Evolutionary conservation across 78 protist genomes (phyloP).

Genomic region (Isochrysis galbana): DNA sequence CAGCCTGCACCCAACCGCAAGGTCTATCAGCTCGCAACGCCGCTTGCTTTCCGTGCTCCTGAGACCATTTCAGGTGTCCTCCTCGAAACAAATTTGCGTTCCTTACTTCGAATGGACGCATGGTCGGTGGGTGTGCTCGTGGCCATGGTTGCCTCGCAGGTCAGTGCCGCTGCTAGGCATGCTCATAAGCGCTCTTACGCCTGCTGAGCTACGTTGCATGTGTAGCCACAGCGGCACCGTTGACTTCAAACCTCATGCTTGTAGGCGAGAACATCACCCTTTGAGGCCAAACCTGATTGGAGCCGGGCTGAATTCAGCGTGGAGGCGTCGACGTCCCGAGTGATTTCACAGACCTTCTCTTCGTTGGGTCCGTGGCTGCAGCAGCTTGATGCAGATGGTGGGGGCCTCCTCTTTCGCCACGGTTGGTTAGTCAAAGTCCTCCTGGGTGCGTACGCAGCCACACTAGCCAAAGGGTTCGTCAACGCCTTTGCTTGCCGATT

Average conservation of each 20-base stretch:
- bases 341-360: background rate
- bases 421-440: background rate
- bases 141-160: background rate
- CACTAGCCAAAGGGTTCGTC: too few relatives aligned
- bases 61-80: background rate
- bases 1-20: background rate
- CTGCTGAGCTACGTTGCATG: too few relatives aligned
- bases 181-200: too few relatives aligned
- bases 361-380: background rate
- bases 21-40: background rate
- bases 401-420: background rate
- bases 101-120: background rate
- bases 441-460: too few relatives aligned
- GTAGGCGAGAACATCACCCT: background rate
- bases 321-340: background rate
- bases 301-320: background rate
- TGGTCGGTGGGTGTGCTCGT: constrained; percentile 2
- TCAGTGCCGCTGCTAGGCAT: too few relatives aligned
- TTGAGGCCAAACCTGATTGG: background rate
- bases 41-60: background rate
- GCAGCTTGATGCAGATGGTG: background rate
- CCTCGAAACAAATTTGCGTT: background rate
- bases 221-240: too few relatives aligned
- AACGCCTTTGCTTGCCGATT: too few relatives aligned
- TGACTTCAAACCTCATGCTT: too few relatives aligned